These are phyloP conservation scores for Yamadazyma conglobata DNA, from an alignment of 1,139 yeast species.

Conservation along the genomic window DNA sequence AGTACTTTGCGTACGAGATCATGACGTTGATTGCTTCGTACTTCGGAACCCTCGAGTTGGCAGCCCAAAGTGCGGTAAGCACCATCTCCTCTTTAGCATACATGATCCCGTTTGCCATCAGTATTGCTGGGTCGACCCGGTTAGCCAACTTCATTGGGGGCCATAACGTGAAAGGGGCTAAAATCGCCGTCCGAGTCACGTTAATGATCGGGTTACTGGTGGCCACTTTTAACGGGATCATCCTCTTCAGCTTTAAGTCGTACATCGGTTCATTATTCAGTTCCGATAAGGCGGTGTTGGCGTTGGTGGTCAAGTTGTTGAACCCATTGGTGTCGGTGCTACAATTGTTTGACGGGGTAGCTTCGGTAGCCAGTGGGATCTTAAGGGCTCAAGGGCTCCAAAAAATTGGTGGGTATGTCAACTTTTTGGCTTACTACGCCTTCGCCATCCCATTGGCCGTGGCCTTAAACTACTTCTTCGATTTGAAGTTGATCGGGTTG, in stretches of 20 bases:
- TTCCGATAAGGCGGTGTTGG: slow-evolving; percentile 61
- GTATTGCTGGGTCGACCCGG: slow-evolving; percentile 83
- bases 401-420: slow-evolving; percentile 75
- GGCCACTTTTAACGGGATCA: slow-evolving; percentile 54
- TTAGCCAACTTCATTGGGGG: slow-evolving; percentile 89
- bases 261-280: slow-evolving; percentile 68
- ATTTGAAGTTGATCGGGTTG: slow-evolving; percentile 60
- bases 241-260: slow-evolving; percentile 49
- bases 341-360: slow-evolving; percentile 77
- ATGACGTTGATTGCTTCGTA: slow-evolving; percentile 71
- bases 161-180: slow-evolving; percentile 57
- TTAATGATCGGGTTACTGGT: slow-evolving; percentile 54
- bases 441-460: slow-evolving; percentile 63
- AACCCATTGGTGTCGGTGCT: slow-evolving; percentile 68
- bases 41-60: slow-evolving; percentile 78
- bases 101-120: slow-evolving; percentile 86
- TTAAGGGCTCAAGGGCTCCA: slow-evolving; percentile 87
- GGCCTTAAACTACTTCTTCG: slow-evolving; percentile 53
- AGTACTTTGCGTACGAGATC: slow-evolving; percentile 69
- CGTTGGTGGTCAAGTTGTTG: slow-evolving; percentile 46
- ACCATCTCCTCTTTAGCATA: slow-evolving; percentile 77
- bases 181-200: slow-evolving; percentile 63
- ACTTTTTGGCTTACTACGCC: slow-evolving; percentile 70
- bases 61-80: slow-evolving; percentile 86
- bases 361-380: slow-evolving; percentile 81